A percentile compares a stretch with the other conserved stretches of the same genome.
These are phyloP conservation scores for Cercospora sp. DNA, from an alignment of 2,329 filamentous ascomycete species.

Conservation along the genomic window DNA sequence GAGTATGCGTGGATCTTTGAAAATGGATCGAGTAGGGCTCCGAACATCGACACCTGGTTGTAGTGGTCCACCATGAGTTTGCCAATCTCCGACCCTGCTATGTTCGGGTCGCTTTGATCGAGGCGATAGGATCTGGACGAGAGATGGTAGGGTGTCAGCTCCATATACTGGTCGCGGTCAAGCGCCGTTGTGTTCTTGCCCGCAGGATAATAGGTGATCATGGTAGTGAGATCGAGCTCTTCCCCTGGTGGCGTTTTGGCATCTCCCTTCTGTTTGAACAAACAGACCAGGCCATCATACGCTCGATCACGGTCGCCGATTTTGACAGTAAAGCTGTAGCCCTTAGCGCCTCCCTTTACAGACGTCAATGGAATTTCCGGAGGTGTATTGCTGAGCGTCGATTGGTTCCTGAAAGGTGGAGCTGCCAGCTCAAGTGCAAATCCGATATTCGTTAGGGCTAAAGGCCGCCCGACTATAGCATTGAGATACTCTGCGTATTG, in stretches of 20 bases:
- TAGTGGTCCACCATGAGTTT: neutral
- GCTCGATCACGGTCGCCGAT: slow-evolving; percentile 14
- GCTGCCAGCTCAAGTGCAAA: neutral
- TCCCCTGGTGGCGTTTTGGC: neutral
- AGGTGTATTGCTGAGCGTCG: neutral
- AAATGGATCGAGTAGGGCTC: slow-evolving; percentile 11
- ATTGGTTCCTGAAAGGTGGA: neutral
- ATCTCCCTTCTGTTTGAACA: neutral
- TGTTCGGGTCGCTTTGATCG: neutral
- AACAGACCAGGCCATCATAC: slow-evolving; percentile 19
- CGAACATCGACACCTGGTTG: neutral
- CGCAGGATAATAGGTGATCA: slow-evolving; percentile 6
- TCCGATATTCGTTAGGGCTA: slow-evolving; percentile 37
- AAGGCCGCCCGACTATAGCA: slow-evolving; percentile 44
- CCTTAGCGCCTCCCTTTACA: neutral
- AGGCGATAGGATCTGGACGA: neutral
- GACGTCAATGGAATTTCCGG: neutral
- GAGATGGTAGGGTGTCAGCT: neutral
- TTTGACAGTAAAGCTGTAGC: slow-evolving; percentile 16
- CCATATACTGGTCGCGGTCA: neutral
- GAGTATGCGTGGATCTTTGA: slow-evolving; percentile 11
- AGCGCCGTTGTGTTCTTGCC: neutral
- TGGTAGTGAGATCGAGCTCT: neutral
- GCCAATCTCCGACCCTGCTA: neutral
- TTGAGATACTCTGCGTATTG: slow-evolving; percentile 42